phyloP scores from a whole-genome alignment of 2,329 filamentous ascomycete genomes.

The Paracamarosporium sp. region DNA sequence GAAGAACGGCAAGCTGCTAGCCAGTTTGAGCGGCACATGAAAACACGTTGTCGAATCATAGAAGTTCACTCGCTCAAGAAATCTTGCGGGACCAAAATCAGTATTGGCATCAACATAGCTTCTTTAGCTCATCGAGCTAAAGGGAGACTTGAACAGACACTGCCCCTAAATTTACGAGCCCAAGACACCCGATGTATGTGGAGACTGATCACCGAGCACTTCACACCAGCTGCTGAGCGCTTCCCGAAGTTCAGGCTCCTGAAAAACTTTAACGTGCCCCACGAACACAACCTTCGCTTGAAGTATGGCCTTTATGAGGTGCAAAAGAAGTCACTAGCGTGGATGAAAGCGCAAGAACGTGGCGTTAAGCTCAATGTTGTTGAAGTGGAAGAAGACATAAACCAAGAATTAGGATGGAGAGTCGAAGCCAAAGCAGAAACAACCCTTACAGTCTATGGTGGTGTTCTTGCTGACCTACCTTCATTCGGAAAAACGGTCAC shows the following conservation, averaged over 20 bases:
- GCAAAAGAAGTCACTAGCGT: conserved; percentile 63
- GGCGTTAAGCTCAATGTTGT: conserved; percentile 38
- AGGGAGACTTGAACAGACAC: conserved; percentile 32
- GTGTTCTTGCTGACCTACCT: conserved; percentile 68
- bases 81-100: conserved; percentile 40
- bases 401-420: conserved; percentile 62
- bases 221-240: conserved; percentile 35
- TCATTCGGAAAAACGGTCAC: conserved; percentile 73
- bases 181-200: conserved; percentile 39
- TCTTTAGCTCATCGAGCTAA: conserved; percentile 54
- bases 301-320: conserved; percentile 54
- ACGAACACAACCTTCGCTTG: conserved; percentile 42
- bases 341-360: conserved; percentile 66
- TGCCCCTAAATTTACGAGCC: no score
- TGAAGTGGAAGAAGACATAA: conserved; percentile 63
- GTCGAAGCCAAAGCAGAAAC: conserved; percentile 61
- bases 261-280: conserved; percentile 48
- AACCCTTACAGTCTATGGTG: conserved; percentile 58
- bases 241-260: conserved; percentile 51
- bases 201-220: conserved; percentile 57
- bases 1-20: conserved; percentile 56
- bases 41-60: conserved; percentile 50
- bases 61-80: conserved; percentile 24
- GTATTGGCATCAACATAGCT: conserved; percentile 49
- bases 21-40: conserved; percentile 58